Evolutionary conservation across 768 basidiomycete species (phyloP).

Genomic region (Macrolepiota fuliginosa): DNA sequence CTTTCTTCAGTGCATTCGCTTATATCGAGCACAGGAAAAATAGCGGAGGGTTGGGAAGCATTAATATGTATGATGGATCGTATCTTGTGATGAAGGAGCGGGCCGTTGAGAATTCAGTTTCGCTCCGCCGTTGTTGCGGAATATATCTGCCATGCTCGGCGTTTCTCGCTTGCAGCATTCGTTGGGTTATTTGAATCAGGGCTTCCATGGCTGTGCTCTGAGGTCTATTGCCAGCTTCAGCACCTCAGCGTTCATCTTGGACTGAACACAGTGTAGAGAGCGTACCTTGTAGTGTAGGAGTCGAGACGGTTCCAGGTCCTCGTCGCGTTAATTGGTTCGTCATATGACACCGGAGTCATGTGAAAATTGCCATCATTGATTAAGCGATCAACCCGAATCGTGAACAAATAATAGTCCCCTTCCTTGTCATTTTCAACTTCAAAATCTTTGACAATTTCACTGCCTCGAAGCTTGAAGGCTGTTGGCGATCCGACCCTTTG

Average conservation of each 20-base stretch:
- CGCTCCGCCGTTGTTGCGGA: not conserved
- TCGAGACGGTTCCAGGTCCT: not conserved
- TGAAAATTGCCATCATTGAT: not conserved
- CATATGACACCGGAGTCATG: no score
- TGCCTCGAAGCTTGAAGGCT: no score
- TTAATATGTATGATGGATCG: not conserved
- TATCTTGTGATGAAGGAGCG: constrained; percentile 7
- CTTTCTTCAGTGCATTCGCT: not conserved
- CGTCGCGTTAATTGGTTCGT: not conserved
- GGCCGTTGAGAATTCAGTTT: not conserved
- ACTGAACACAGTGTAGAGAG: not conserved
- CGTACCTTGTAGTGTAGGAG: not conserved
- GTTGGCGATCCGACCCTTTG: no score
- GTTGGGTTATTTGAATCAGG: not conserved
- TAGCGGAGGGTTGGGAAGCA: constrained; percentile 9
- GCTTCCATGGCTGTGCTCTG: not conserved
- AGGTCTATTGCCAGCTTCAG: not conserved
- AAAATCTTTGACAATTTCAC: no score
- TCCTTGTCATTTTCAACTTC: no score
- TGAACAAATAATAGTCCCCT: not conserved
- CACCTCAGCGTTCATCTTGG: no score
- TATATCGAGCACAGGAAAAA: constrained; percentile 9
- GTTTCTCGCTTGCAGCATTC: no score
- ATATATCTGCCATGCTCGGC: no score
- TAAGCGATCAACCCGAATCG: not conserved